phyloP scores from a whole-genome alignment of 495 filamentous ascomycete species.

The Penicillium goetzii region DNA sequence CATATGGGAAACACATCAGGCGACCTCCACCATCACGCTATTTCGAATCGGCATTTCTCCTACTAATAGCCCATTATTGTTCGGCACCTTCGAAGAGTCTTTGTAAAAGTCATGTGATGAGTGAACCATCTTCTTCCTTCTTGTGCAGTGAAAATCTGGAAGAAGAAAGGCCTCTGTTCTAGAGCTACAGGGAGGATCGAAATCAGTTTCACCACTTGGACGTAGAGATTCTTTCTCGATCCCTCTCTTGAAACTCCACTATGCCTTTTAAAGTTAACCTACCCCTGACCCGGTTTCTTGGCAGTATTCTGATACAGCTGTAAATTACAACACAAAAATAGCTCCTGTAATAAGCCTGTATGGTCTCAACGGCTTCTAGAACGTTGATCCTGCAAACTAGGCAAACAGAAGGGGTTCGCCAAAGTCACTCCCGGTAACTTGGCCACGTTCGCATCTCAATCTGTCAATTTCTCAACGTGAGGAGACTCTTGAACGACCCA shows the following conservation, averaged over 20 bases:
- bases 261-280: neutral
- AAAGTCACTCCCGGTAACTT: neutral
- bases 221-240: too few relatives aligned
- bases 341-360: slow-evolving; percentile 11
- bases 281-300: slow-evolving; percentile 11
- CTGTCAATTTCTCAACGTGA: neutral
- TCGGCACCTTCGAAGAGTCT: too few relatives aligned
- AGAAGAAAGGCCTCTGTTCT: too few relatives aligned
- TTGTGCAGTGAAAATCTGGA: too few relatives aligned
- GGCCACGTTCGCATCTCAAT: neutral
- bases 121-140: too few relatives aligned
- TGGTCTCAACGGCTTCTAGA: slow-evolving; percentile 13
- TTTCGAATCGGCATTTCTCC: too few relatives aligned
- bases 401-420: slow-evolving; percentile 10
- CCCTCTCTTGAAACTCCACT: slow-evolving; percentile 9
- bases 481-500: neutral
- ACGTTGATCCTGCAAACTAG: slow-evolving; percentile 17
- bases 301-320: slow-evolving; percentile 16
- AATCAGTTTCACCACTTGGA: too few relatives aligned
- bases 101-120: too few relatives aligned
- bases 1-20: too few relatives aligned
- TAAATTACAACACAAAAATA: slow-evolving; percentile 15
- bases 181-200: neutral
- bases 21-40: too few relatives aligned
- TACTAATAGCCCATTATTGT: too few relatives aligned